phyloP scores from a whole-genome alignment of 176 grass and related monocot genomes.

The Lolium perenne region DNA sequence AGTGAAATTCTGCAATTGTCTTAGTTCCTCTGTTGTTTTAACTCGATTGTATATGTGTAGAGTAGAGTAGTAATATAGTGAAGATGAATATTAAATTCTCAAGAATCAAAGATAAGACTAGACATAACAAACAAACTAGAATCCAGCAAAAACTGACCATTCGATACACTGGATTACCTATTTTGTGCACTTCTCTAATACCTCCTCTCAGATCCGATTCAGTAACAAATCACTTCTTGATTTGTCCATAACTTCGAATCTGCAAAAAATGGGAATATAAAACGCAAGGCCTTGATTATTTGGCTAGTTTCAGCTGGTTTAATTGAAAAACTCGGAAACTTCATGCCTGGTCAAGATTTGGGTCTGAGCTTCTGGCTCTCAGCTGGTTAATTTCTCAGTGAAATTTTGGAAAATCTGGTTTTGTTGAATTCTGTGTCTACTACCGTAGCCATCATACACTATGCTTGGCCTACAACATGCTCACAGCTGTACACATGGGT shows the following conservation, averaged over 20 bases:
- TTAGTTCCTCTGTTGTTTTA: slow-evolving; percentile 9
- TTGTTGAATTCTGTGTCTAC: background rate
- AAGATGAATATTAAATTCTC: background rate
- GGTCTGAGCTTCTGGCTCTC: background rate
- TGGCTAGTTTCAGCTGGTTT: background rate
- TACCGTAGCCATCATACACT: background rate
- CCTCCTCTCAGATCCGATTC: background rate
- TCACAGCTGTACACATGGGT: background rate
- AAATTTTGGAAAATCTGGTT: background rate
- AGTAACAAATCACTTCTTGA: background rate
- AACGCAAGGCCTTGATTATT: background rate
- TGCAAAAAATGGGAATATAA: background rate
- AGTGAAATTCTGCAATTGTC: background rate
- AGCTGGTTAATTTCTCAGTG: background rate
- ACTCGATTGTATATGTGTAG: background rate
- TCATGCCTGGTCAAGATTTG: background rate
- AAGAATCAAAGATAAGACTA: background rate
- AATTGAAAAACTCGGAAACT: background rate
- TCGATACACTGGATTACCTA: background rate
- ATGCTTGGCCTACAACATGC: background rate
- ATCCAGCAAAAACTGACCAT: background rate
- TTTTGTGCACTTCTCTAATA: background rate
- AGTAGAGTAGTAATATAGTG: background rate
- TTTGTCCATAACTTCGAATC: background rate
- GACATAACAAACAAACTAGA: background rate